Evolutionary conservation across 2,329 filamentous ascomycete species (phyloP).

Genomic region (Colletotrichum endophyticum): DNA sequence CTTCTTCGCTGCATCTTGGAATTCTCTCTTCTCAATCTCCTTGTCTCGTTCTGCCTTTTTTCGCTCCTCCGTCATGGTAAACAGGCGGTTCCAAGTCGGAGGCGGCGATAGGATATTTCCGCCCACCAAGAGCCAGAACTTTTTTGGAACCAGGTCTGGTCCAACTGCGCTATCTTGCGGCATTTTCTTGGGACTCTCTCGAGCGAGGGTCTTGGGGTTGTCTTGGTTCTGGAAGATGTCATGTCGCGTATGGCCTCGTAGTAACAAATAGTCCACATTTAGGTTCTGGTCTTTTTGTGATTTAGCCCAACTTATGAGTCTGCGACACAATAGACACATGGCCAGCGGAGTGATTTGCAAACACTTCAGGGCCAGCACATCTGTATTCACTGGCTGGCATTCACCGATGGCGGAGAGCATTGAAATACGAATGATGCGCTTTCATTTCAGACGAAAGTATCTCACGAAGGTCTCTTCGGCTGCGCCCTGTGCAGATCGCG

Average conservation of each 20-base stretch:
- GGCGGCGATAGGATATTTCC: not conserved
- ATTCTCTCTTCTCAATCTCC: not conserved
- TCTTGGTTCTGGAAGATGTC: not conserved
- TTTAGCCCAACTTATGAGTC: not conserved
- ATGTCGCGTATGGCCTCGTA: not conserved
- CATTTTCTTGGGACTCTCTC: not conserved
- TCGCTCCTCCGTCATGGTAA: not conserved
- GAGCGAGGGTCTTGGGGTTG: not conserved
- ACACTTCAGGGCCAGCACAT: not conserved
- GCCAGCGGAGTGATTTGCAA: not conserved
- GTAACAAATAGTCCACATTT: not conserved
- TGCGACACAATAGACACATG: not conserved
- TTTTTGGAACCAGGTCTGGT: not conserved
- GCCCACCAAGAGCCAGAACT: slow-evolving; percentile 6
- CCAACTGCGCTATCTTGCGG: not conserved
- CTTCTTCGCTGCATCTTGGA: not conserved
- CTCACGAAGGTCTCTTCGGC: not conserved
- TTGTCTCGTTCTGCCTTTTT: not conserved
- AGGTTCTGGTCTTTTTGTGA: not conserved
- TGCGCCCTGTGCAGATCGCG: not conserved
- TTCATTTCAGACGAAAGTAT: not conserved
- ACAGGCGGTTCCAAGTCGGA: slow-evolving; percentile 2
- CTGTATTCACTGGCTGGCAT: not conserved
- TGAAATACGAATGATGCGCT: not conserved
- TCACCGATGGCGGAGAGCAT: not conserved